A percentile compares a stretch with the other conserved stretches of the same genome.
phyloP scores from a whole-genome alignment of 768 basidiomycete genomes.

The Russula ochroleuca region DNA sequence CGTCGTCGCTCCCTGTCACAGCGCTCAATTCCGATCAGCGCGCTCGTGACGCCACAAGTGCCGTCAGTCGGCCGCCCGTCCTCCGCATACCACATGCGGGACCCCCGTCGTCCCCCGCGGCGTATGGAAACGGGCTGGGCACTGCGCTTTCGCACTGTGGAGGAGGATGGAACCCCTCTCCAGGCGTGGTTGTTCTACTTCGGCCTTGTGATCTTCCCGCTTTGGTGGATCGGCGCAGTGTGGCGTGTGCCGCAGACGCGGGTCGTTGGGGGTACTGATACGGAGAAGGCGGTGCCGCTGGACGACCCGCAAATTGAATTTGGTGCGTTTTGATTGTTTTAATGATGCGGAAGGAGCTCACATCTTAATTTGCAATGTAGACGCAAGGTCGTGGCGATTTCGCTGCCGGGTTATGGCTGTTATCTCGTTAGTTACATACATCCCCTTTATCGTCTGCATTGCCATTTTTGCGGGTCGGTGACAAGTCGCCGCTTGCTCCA shows the following conservation, averaged over 20 bases:
- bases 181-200: constrained; percentile 78
- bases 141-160: constrained; percentile 52
- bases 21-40: constrained; percentile 74
- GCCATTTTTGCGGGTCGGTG: constrained; percentile 49
- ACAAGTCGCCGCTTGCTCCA: not conserved
- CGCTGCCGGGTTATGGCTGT: constrained; percentile 71
- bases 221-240: constrained; percentile 62
- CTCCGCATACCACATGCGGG: constrained; percentile 71
- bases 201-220: constrained; percentile 57
- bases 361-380: constrained; percentile 35
- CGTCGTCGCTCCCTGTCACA: constrained; percentile 47
- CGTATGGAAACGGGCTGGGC: constrained; percentile 59
- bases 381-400: constrained; percentile 67
- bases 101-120: constrained; percentile 63
- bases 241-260: constrained; percentile 60
- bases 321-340: constrained; percentile 42
- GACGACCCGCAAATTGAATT: constrained; percentile 79
- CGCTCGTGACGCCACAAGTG: constrained; percentile 71
- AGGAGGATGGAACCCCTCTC: constrained; percentile 47
- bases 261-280: constrained; percentile 49
- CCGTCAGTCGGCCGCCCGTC: constrained; percentile 57
- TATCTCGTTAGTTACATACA: constrained; percentile 67
- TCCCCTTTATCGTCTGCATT: constrained; percentile 72
- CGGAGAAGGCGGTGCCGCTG: constrained; percentile 66
- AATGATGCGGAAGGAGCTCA: constrained; percentile 6